Conservation (phyloP, 108 stramenopile genomes). For the Schizochytrium sp. region DNA sequence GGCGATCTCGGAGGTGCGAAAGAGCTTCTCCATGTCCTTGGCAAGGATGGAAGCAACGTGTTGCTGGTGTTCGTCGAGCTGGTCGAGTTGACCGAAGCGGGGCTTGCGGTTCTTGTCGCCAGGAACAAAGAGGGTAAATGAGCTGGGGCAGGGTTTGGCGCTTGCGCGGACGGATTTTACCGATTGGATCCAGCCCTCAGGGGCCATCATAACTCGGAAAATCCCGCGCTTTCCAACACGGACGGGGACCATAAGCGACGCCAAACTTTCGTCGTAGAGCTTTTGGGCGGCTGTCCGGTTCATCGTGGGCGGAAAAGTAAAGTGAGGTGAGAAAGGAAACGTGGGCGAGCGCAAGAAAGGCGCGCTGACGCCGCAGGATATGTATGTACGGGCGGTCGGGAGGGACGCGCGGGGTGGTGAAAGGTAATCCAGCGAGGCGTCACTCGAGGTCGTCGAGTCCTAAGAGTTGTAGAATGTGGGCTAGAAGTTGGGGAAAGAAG, state of each 20-base stretch:
- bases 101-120: not conserved
- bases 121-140: not conserved
- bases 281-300: not conserved
- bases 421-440: no score
- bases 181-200: not conserved
- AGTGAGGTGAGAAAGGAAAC: not conserved
- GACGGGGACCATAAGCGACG: not conserved
- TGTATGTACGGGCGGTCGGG: not conserved
- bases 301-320: not conserved
- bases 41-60: not conserved
- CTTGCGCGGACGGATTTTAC: not conserved
- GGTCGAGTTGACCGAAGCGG: not conserved
- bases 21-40: not conserved
- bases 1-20: not conserved
- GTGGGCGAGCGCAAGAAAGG: not conserved
- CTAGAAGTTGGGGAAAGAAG: not conserved
- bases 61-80: not conserved
- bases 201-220: not conserved
- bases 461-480: not conserved
- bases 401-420: not conserved
- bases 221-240: not conserved
- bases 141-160: not conserved
- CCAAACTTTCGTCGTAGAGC: not conserved
- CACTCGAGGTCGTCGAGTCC: not conserved
- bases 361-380: not conserved